Percentiles rank a stretch among this genome's conserved stretches.
Conservation (phyloP, 2,329 filamentous ascomycete genomes). For the Curvularia lunata region DNA sequence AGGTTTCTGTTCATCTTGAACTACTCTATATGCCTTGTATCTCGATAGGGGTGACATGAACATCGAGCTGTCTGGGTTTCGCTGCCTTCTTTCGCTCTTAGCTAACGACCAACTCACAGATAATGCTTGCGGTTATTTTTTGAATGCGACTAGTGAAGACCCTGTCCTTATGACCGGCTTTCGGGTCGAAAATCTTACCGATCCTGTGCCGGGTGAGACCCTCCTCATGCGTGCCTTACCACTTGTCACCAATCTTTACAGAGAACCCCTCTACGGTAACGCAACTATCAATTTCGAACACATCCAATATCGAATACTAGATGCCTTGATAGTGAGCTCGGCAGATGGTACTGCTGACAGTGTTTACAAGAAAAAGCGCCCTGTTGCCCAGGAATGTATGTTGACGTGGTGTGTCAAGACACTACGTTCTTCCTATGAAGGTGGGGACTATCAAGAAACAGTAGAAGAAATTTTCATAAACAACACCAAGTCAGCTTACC, state of each 20-base stretch:
- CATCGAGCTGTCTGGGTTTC: neutral
- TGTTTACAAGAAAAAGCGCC: slow-evolving; percentile 18
- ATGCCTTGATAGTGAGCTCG: slow-evolving; percentile 21
- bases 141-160: slow-evolving; percentile 25
- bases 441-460: too few species aligned
- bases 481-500: slow-evolving; percentile 3
- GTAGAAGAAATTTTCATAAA: too few species aligned
- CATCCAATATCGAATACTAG: slow-evolving; percentile 17
- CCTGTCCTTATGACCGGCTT: slow-evolving; percentile 32
- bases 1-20: neutral
- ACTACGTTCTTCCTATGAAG: slow-evolving; percentile 27
- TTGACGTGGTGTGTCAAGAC: slow-evolving; percentile 35
- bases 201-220: slow-evolving; percentile 12
- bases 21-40: too few species aligned
- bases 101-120: slow-evolving; percentile 5
- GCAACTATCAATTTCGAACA: slow-evolving; percentile 31
- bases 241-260: slow-evolving; percentile 13
- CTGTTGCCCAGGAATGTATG: slow-evolving; percentile 31
- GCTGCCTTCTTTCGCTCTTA: neutral
- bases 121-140: slow-evolving; percentile 34
- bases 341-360: slow-evolving; percentile 9
- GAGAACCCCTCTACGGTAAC: slow-evolving; percentile 13
- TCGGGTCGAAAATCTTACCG: neutral
- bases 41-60: neutral
- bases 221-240: slow-evolving; percentile 27